A percentile compares a stretch with the other conserved stretches of the same genome.
Evolutionary conservation across 2,329 filamentous ascomycete genomes (phyloP).

Genomic region (Mycosphaerelloides madeirae): DNA sequence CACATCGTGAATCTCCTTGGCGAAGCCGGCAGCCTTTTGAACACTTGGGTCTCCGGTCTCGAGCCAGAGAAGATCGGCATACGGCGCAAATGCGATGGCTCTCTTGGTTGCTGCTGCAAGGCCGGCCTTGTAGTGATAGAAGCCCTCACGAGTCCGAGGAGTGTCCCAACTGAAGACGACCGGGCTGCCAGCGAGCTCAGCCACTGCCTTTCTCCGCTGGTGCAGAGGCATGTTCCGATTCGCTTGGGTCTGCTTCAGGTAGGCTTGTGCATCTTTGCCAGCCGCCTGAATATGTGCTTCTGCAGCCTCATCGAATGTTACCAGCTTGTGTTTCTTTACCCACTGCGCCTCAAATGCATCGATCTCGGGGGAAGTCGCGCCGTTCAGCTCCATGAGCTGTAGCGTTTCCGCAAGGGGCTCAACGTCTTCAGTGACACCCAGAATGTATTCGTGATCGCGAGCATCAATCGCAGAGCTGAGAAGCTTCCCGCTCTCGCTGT

Average conservation of each 20-base stretch:
- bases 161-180: constrained; percentile 87
- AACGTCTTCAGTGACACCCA: constrained; percentile 73
- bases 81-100: constrained; percentile 84
- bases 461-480: constrained; percentile 88
- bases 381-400: constrained; percentile 80
- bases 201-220: constrained; percentile 68
- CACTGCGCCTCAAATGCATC: constrained; percentile 81
- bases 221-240: constrained; percentile 74
- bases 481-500: constrained; percentile 88
- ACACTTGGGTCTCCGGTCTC: constrained; percentile 90
- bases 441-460: constrained; percentile 94
- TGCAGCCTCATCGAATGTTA: constrained; percentile 82
- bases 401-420: constrained; percentile 83
- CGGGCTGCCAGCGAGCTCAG: constrained; percentile 59
- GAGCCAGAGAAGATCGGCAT: constrained; percentile 93
- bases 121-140: constrained; percentile 83
- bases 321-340: constrained; percentile 78
- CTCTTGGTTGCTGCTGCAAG: constrained; percentile 87
- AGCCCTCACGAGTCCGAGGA: constrained; percentile 87
- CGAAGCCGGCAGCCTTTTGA: constrained; percentile 68
- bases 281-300: constrained; percentile 32
- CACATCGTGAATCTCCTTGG: constrained; percentile 64
- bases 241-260: constrained; percentile 35
- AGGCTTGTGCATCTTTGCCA: constrained; percentile 26
- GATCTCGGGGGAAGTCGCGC: constrained; percentile 73